Evolutionary conservation across 2,329 filamentous ascomycete species (phyloP).

Genomic region (Trichoderma harzianum): DNA sequence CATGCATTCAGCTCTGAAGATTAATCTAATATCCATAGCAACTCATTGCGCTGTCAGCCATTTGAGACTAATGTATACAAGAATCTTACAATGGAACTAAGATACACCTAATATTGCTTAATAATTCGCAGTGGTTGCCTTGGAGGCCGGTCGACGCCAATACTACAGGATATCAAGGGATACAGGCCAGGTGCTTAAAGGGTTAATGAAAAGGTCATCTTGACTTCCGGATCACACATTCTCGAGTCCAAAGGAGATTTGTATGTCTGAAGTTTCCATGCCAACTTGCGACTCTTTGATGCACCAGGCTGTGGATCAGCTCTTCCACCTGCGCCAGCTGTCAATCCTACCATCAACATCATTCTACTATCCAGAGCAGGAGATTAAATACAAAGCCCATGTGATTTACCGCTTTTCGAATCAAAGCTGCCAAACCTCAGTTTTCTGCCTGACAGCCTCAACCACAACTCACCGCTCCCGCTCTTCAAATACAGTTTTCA

Average conservation of each 20-base stretch:
- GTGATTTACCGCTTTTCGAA: neutral
- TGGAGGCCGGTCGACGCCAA: neutral
- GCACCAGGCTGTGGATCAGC: neutral
- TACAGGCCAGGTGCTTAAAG: neutral
- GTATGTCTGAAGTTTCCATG: neutral
- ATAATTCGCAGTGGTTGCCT: neutral
- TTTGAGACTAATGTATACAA: neutral
- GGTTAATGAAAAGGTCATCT: neutral
- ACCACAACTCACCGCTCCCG: neutral
- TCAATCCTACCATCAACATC: neutral
- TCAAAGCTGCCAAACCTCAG: neutral
- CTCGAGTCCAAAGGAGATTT: neutral
- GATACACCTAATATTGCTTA: neutral
- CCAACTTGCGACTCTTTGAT: neutral
- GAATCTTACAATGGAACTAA: neutral
- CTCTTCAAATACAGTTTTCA: neutral
- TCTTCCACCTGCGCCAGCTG: neutral
- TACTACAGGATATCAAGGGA: neutral
- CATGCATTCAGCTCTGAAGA: neutral
- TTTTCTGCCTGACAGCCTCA: neutral
- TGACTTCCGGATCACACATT: neutral
- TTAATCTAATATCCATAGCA: neutral
- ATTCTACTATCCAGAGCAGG: neutral
- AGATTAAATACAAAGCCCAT: neutral
- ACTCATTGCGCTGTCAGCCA: neutral